A percentile compares a stretch with the other conserved stretches of the same genome.
phyloP scores from a whole-genome alignment of 129 eudicot genomes.

The Heracleum sosnowskyi region DNA sequence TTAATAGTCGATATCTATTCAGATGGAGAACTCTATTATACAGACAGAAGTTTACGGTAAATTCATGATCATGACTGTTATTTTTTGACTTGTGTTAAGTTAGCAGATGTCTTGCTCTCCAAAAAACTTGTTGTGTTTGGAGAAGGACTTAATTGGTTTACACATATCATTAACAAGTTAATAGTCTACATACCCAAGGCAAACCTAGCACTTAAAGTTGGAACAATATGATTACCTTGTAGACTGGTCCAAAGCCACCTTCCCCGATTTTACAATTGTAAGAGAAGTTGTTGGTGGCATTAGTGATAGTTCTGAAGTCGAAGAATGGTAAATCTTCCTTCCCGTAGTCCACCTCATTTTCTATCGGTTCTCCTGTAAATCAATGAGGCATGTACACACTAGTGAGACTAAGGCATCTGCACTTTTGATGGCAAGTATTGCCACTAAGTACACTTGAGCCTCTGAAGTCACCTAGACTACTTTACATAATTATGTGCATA shows the following conservation, averaged over 20 bases:
- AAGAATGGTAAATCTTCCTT: conserved; percentile 1
- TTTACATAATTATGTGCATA: neutral
- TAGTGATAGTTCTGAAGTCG: conserved; percentile 4
- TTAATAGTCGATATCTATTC: too few relatives aligned
- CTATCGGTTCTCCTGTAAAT: neutral
- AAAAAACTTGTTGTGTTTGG: neutral
- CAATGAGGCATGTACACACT: neutral
- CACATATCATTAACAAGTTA: neutral
- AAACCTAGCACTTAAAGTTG: neutral
- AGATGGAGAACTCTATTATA: neutral
- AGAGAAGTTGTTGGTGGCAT: conserved; percentile 4
- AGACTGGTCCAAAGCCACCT: conserved; percentile 8
- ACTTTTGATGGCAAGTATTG: neutral
- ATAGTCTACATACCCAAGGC: too few relatives aligned
- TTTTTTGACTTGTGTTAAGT: neutral
- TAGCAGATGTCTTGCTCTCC: neutral
- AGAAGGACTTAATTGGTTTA: too few relatives aligned
- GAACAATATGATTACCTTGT: neutral
- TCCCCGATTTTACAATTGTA: neutral
- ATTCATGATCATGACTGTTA: too few relatives aligned
- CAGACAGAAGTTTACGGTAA: neutral
- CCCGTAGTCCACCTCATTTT: neutral
- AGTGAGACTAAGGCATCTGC: neutral
- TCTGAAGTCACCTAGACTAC: neutral
- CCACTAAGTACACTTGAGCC: neutral